Conservation (phyloP, 495 filamentous ascomycete genomes). For the Daldinia concentrica region DNA sequence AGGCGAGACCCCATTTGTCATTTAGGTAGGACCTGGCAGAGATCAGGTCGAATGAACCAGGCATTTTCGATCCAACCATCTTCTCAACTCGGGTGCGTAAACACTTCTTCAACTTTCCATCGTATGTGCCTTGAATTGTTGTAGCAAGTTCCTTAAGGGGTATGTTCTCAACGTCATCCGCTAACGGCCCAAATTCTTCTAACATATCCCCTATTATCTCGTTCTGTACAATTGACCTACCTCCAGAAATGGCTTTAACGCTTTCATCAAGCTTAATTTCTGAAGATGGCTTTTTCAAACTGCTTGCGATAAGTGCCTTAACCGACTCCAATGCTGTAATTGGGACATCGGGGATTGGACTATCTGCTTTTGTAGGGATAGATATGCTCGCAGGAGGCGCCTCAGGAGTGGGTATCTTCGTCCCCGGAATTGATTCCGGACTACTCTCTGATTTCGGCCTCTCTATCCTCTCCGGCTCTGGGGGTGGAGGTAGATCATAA, state of each 20-base stretch:
- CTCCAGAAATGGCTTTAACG: constrained; percentile 71
- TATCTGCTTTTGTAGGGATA: constrained; percentile 72
- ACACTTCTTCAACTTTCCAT: constrained; percentile 89
- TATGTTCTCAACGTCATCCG: constrained; percentile 91
- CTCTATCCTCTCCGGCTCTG: constrained; percentile 64
- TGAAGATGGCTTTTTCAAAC: constrained; percentile 80
- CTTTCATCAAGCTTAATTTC: constrained; percentile 86
- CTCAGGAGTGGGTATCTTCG: constrained; percentile 56
- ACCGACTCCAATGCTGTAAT: constrained; percentile 82
- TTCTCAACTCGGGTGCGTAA: constrained; percentile 82
- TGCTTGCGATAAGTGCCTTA: constrained; percentile 81
- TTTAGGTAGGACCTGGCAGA: constrained; percentile 81
- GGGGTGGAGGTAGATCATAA: constrained; percentile 84
- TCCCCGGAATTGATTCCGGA: constrained; percentile 36
- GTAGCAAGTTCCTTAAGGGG: constrained; percentile 86
- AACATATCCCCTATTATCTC: constrained; percentile 86
- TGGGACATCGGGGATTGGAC: constrained; percentile 77
- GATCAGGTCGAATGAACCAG: constrained; percentile 89
- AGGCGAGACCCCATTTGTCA: constrained; percentile 81
- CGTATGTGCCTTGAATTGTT: constrained; percentile 86
- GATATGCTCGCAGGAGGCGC: constrained; percentile 55
- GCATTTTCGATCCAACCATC: constrained; percentile 90
- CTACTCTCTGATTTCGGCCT: constrained; percentile 59
- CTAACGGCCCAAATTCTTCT: constrained; percentile 89
- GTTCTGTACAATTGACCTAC: constrained; percentile 86